Base-by-base conservation (phyloP, 2,329 filamentous ascomycete genomes). In the Dothistroma septosporum region DNA sequence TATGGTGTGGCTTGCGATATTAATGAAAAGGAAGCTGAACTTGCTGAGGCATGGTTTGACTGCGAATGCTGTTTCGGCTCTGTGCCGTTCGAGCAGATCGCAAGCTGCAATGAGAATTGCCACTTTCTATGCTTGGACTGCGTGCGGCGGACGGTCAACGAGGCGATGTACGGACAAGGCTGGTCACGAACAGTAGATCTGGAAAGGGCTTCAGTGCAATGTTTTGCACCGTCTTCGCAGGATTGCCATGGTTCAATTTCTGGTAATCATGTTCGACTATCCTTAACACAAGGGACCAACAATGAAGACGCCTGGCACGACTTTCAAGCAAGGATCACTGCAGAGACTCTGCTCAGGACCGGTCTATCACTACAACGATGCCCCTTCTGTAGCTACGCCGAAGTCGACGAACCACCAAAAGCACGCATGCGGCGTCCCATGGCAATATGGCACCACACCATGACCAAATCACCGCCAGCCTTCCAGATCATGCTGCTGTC, bases 151-250 rank as follows among this genome's bases (percentile, higher is more conserved):
- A 88, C 92, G 11, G 83, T 93, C 61, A 89, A 88, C 54, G 93
- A 97, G 73, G 92, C 92, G 1, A 79, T 97, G 0, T 97, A 96
- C 72, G 94, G 94, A 0, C 94, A 97, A 74, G 91, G 91, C 56
- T 97, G 93, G 91, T 84, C 86, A 54, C 87, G 89, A 61, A 94
- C 85, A 69, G 88, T 97, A 68, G 84, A 94, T 71, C 76, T 85
- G 31, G 82, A 86, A 61, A 85, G 82, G 41, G 89, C 89, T 41
- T 92, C 91, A 0, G 80, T 97, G 57, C 85, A 85, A 62, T 97
- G 94, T 72, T 83, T 96, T n/a, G 91, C 92, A 1, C 87, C 91
- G 0, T 83, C 87, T 55, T 79, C 83, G 2, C 72, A 75, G n/a
- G 78, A 77, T 4, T 97, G 94, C 68, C 72, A 81, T 14, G 91